These are phyloP conservation scores for Calophaca sinica DNA, from an alignment of 306 rosid species.

Conservation along the genomic window DNA sequence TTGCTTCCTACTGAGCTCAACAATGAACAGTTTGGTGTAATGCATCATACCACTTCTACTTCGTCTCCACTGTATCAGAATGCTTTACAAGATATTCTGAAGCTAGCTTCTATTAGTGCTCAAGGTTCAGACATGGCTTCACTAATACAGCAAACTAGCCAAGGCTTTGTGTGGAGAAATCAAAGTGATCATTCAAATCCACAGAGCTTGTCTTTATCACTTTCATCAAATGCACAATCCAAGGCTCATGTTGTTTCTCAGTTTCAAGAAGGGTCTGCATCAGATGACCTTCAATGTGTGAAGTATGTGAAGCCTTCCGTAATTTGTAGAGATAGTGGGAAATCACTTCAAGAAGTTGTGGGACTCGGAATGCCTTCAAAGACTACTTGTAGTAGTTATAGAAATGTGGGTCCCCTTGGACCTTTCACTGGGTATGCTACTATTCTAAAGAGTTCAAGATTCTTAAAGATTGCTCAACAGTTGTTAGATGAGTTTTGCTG, in stretches of 20 bases:
- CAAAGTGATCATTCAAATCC: slow-evolving; percentile 58
- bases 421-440: slow-evolving; percentile 97
- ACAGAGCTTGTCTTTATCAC: slow-evolving; percentile 82
- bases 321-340: slow-evolving; percentile 59
- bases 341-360: slow-evolving; percentile 62
- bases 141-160: slow-evolving; percentile 6
- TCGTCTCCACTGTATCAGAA: slow-evolving; percentile 53
- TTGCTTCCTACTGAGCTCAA: slow-evolving; percentile 2
- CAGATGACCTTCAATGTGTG: slow-evolving; percentile 48
- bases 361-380: slow-evolving; percentile 50
- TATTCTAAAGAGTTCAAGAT: slow-evolving; percentile 81
- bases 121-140: slow-evolving; percentile 33
- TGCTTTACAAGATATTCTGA: slow-evolving; percentile 2
- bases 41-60: too few relatives aligned
- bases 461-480: slow-evolving; percentile 75
- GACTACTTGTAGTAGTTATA: slow-evolving; percentile 37
- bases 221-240: slow-evolving; percentile 70
- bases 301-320: slow-evolving; percentile 54
- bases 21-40: slow-evolving; percentile 52
- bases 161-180: slow-evolving; percentile 49
- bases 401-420: slow-evolving; percentile 88
- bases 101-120: slow-evolving; percentile 42
- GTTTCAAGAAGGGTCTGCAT: slow-evolving; percentile 49
- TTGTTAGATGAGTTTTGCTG: slow-evolving; percentile 72
- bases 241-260: slow-evolving; percentile 51